Conservation (phyloP, 1,284 basidiomycete genomes). For the Ceraceosorus guamensis region DNA sequence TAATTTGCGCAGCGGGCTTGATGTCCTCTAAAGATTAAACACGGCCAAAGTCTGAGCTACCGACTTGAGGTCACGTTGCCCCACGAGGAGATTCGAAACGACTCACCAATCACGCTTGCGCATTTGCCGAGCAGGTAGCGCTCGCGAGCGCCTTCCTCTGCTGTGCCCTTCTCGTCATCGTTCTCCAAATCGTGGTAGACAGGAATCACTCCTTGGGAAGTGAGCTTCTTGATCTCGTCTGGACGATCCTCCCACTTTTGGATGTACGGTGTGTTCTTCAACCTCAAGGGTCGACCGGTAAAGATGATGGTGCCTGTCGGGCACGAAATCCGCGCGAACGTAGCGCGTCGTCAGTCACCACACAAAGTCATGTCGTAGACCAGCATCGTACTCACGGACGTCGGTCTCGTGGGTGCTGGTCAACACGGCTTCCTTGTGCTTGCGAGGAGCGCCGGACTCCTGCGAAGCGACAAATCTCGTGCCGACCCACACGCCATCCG, state of each 20-base stretch:
- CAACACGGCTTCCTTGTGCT: slow-evolving; percentile 41
- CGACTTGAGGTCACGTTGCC: too few relatives aligned
- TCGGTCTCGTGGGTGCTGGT: slow-evolving; percentile 40
- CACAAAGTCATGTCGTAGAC: too few relatives aligned
- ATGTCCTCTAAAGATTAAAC: too few relatives aligned
- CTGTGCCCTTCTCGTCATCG: slow-evolving; percentile 35
- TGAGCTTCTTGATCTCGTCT: slow-evolving; percentile 42
- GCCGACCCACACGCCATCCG: slow-evolving; percentile 52
- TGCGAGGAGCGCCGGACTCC: slow-evolving; percentile 36
- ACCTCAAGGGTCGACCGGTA: slow-evolving; percentile 71
- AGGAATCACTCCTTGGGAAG: slow-evolving; percentile 37
- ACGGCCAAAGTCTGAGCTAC: too few relatives aligned
- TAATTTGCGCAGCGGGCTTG: slow-evolving; percentile 11
- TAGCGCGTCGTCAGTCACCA: background rate
- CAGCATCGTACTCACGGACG: too few relatives aligned
- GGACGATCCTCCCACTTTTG: slow-evolving; percentile 37
- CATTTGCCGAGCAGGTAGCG: slow-evolving; percentile 39
- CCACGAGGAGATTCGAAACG: too few relatives aligned
- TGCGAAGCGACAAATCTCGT: slow-evolving; percentile 72
- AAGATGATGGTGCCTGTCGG: slow-evolving; percentile 36
- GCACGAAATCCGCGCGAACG: background rate
- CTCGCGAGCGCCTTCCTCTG: slow-evolving; percentile 24
- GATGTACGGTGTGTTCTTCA: slow-evolving; percentile 17
- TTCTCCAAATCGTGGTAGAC: slow-evolving; percentile 39
- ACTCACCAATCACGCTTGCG: slow-evolving; percentile 56